Conservation (phyloP, 768 basidiomycete species). For the Psilocybe azurescens region DNA sequence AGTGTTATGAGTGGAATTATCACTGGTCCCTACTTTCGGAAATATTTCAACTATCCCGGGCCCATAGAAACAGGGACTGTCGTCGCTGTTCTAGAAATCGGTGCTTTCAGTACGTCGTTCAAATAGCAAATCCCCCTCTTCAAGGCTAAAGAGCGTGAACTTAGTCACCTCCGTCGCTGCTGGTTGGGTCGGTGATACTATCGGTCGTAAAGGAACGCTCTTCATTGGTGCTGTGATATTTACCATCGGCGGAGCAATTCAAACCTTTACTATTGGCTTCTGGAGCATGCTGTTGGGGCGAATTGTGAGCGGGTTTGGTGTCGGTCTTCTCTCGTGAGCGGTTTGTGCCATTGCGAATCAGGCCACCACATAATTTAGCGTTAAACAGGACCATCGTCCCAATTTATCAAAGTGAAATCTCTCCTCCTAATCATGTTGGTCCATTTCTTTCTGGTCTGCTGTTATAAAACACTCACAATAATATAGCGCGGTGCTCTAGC, state of each 20-base stretch:
- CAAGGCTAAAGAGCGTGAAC: background rate
- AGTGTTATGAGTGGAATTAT: slow-evolving; percentile 94
- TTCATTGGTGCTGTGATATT: slow-evolving; percentile 85
- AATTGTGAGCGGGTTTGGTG: slow-evolving; percentile 86
- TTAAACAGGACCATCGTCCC: slow-evolving; percentile 84
- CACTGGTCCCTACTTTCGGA: slow-evolving; percentile 81
- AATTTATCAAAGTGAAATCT: slow-evolving; percentile 95
- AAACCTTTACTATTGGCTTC: slow-evolving; percentile 83
- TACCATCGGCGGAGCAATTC: slow-evolving; percentile 84
- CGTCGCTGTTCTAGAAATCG: slow-evolving; percentile 94
- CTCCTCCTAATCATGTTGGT: slow-evolving; percentile 85
- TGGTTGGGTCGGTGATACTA: slow-evolving; percentile 84
- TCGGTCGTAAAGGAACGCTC: slow-evolving; percentile 86
- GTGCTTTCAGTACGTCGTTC: slow-evolving; percentile 75
- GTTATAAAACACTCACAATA: background rate
- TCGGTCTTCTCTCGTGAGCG: slow-evolving; percentile 84
- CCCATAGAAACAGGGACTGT: slow-evolving; percentile 86
- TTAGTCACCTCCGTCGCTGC: slow-evolving; percentile 89
- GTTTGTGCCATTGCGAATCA: background rate
- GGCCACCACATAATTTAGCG: background rate
- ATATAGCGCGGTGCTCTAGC: slow-evolving; percentile 85
- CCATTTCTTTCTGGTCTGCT: background rate
- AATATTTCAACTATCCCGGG: slow-evolving; percentile 81
- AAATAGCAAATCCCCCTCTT: background rate
- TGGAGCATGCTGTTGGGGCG: slow-evolving; percentile 83